These are phyloP conservation scores for Metrosideros polymorpha DNA, from an alignment of 441 rosid species.

Conservation along the genomic window DNA sequence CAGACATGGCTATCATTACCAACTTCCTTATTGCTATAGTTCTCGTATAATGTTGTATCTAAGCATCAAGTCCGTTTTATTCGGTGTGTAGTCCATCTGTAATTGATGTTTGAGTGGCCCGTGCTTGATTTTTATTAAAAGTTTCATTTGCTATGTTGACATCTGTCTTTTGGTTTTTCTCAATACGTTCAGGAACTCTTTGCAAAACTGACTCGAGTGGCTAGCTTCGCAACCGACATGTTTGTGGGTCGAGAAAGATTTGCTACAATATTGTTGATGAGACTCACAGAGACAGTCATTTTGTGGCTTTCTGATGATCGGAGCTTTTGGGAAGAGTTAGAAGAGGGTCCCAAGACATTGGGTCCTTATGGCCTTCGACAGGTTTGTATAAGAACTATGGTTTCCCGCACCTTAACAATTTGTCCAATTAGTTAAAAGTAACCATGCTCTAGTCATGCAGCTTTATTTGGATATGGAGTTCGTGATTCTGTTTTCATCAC, in stretches of 20 bases:
- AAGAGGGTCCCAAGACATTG: conserved; percentile 85
- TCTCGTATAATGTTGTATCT: background rate
- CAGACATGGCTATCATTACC: background rate
- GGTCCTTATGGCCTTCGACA: conserved; percentile 92
- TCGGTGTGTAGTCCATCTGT: background rate
- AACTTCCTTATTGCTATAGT: background rate
- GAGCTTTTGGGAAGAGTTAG: conserved; percentile 97
- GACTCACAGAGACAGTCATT: conserved; percentile 92
- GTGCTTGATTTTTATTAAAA: background rate
- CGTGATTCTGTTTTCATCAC: conserved; percentile 86
- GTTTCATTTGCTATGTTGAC: background rate
- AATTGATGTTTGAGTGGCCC: background rate
- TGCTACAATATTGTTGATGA: conserved; percentile 83
- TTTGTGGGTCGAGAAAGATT: conserved; percentile 96
- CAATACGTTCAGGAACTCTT: conserved; percentile 62
- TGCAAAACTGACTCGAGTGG: conserved; percentile 71
- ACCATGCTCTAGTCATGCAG: conserved; percentile 29
- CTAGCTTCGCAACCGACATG: conserved; percentile 87
- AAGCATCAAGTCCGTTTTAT: background rate
- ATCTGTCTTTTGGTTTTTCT: background rate
- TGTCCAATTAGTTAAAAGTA: background rate
- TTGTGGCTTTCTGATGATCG: conserved; percentile 95
- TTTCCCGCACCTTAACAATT: conserved; percentile 3
- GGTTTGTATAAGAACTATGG: conserved; percentile 23
- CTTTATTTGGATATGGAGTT: conserved; percentile 95